Evolutionary conservation across 2,329 filamentous ascomycete species (phyloP), one percentile per base, ranked within the genome.

Genomic region (Trichoderma simmonsii): DNA sequence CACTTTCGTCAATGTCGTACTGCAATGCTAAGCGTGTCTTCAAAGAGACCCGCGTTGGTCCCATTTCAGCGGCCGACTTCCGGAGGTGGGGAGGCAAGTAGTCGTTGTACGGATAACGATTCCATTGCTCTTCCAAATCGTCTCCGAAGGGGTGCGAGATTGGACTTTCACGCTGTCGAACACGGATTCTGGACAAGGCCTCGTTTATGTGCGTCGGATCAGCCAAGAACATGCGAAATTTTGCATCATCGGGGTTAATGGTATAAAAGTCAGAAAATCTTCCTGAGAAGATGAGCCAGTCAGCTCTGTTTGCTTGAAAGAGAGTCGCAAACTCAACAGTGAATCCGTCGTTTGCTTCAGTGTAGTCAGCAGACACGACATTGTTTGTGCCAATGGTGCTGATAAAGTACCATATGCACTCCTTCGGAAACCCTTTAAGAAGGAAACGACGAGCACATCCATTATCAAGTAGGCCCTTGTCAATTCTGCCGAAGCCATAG

Each of bases 381-480:
- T 72, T 48, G 1, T 30, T 8, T 0, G 43, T 12, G 0, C 77
- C 77, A 1, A 78, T 43, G 1, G 21, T n/a, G 12, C 26, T 39
- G 1, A 80, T 11, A 0, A 78, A 68, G 1, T 64, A 43, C 78
- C 78, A 79, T 1, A 80, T 30, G 0, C 73, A 71, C 0, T 9
- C 15, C 1, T 26, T 24, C 0, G 77, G 78, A 4, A 80, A 78
- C 1, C 66, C 24, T 1, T 54, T 12, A 0, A 80, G 18, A 0
- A 36, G n/a, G 0, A 80, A 43, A 0, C 73, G 71, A 0, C 78
- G 74, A 0, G 75, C 73, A 11, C 54, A 67, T 0, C 62, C 51
- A 1, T 7, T 3, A 0, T 59, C n/a, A 3, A 60, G 18, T 1
- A 72, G 36, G 1, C n/a, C 4, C 12, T 34, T 11, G 32, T 74